Percentiles rank a stretch among this genome's conserved stretches.
These are phyloP conservation scores for Tripterygium wilfordii DNA, from an alignment of 177 flowering plant species.

Conservation along the genomic window DNA sequence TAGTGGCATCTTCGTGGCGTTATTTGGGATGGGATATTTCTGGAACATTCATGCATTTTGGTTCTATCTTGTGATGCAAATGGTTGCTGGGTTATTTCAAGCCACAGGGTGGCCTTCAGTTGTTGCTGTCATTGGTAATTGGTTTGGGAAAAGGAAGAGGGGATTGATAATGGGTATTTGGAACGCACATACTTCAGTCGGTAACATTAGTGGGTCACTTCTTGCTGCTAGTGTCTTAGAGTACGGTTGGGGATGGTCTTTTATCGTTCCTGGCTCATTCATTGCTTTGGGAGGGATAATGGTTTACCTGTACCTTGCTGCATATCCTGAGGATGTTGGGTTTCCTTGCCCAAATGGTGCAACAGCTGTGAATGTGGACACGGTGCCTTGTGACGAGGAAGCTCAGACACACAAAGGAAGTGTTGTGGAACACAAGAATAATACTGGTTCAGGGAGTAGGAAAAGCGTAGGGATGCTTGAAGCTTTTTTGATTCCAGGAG, in stretches of 20 bases:
- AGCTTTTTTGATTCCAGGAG: conserved; percentile 90
- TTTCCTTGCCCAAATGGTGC: conserved; percentile 36
- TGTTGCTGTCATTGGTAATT: conserved; percentile 91
- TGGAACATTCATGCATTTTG: conserved; percentile 66
- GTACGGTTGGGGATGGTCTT: conserved; percentile 98
- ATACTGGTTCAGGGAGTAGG: conserved; percentile 29
- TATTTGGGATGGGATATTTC: conserved; percentile 87
- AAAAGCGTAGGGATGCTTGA: conserved; percentile 58
- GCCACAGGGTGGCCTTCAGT: conserved; percentile 99
- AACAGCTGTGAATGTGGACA: conserved; percentile 1
- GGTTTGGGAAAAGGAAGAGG: conserved; percentile 93
- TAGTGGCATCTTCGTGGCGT: conserved; percentile 75
- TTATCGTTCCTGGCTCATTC: conserved; percentile 72
- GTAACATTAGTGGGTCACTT: conserved; percentile 80
- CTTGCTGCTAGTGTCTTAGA: conserved; percentile 74
- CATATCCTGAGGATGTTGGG: conserved; percentile 88
- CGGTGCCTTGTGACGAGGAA: conserved; percentile 36
- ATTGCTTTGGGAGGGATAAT: conserved; percentile 65
- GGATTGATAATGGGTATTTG: conserved; percentile 96
- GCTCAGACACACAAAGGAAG: conserved; percentile 18
- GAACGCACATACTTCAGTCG: conserved; percentile 93
- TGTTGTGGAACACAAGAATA: conserved; percentile 10
- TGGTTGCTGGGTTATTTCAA: conserved; percentile 90
- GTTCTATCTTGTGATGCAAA: conserved; percentile 77
- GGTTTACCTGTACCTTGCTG: conserved; percentile 72